These are phyloP conservation scores for Pseudopyrenochaeta lycopersici DNA, from an alignment of 2,329 filamentous ascomycete genomes.

Conservation along the genomic window DNA sequence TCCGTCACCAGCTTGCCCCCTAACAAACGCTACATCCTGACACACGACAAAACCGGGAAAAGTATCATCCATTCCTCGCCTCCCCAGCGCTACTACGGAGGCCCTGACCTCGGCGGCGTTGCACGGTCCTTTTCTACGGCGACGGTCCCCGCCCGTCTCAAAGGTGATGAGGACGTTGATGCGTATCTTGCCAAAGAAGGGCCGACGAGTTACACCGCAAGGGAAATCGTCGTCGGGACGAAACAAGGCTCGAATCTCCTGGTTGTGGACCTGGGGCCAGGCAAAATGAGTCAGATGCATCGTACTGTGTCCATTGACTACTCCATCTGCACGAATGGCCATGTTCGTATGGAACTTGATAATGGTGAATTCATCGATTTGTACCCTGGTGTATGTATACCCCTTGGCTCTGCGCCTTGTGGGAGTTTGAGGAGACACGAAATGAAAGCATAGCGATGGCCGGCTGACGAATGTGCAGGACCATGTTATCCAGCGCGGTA, in stretches of 20 bases:
- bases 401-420: background rate
- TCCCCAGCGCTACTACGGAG: conserved; percentile 20
- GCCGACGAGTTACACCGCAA: conserved; percentile 11
- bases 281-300: conserved; percentile 22
- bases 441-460: too few relatives aligned
- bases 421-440: too few relatives aligned
- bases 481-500: conserved; percentile 32
- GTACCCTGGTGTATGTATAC: conserved; percentile 15
- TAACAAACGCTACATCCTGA: conserved; percentile 47
- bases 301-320: conserved; percentile 28
- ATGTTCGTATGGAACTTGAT: conserved; percentile 26
- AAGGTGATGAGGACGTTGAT: conserved; percentile 52
- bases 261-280: conserved; percentile 24
- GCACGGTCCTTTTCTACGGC: conserved; percentile 49
- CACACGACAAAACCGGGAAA: conserved; percentile 45
- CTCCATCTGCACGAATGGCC: conserved; percentile 26
- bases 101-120: conserved; percentile 31
- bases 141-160: conserved; percentile 51
- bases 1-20: conserved; percentile 27
- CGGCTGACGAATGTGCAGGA: conserved; percentile 7
- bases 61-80: conserved; percentile 49
- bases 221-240: conserved; percentile 22
- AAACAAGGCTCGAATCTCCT: conserved; percentile 14
- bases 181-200: conserved; percentile 37
- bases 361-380: conserved; percentile 20